These are phyloP conservation scores for Coleophoma eucalyptorum DNA, from an alignment of 2,329 filamentous ascomycete species.

Conservation along the genomic window DNA sequence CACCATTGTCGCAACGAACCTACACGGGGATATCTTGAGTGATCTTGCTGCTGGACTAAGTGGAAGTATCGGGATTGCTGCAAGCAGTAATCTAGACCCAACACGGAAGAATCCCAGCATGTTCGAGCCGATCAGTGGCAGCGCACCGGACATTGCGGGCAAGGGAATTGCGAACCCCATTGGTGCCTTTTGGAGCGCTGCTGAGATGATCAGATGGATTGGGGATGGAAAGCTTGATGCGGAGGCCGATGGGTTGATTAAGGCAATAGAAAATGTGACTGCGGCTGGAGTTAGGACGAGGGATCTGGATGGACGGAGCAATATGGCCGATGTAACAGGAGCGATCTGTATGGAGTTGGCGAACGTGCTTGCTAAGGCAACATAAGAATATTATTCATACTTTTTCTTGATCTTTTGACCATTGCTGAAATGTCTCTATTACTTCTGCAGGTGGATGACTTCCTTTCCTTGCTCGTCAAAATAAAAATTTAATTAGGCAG, in stretches of 20 bases:
- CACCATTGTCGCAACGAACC: constrained; percentile 57
- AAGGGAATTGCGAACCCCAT: constrained; percentile 52
- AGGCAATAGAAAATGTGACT: constrained; percentile 46
- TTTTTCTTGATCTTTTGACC: too few species aligned
- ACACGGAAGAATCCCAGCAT: constrained; percentile 47
- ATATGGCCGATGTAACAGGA: too few species aligned
- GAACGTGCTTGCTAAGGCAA: too few species aligned
- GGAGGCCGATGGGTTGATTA: constrained; percentile 42
- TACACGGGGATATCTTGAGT: constrained; percentile 61
- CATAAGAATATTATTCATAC: too few species aligned
- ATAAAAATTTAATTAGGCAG: too few species aligned
- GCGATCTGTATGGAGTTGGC: too few species aligned
- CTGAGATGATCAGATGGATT: constrained; percentile 52
- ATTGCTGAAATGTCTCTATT: too few species aligned
- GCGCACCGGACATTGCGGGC: constrained; percentile 50
- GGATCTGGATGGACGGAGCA: constrained; percentile 49
- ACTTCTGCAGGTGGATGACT: too few species aligned
- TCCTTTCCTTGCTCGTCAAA: too few species aligned
- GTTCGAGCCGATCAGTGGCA: constrained; percentile 56
- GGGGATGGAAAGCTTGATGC: constrained; percentile 38
- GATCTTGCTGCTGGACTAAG: constrained; percentile 65
- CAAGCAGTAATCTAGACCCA: constrained; percentile 63
- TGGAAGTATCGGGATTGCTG: constrained; percentile 66
- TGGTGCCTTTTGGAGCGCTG: constrained; percentile 50
- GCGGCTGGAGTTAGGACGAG: constrained; percentile 43